Conservation (phyloP, 805 yeast species). For the Metschnikowia gruessii region DNA sequence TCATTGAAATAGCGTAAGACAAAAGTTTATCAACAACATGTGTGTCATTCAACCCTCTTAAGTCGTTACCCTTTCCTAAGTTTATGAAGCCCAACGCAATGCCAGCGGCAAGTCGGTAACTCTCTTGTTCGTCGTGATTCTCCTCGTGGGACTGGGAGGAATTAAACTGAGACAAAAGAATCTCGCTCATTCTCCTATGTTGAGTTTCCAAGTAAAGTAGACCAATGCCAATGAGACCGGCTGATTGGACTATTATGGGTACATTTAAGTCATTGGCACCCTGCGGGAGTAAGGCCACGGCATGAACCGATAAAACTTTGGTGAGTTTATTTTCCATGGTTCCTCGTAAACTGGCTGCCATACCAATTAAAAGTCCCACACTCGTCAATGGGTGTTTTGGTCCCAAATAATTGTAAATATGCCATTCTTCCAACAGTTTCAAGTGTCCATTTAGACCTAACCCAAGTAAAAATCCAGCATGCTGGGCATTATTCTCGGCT, state of each 20-base stretch:
- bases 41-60: slow-evolving; percentile 58
- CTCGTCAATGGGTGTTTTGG: slow-evolving; percentile 84
- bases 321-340: slow-evolving; percentile 84
- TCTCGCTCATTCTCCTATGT: slow-evolving; percentile 83
- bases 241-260: slow-evolving; percentile 77
- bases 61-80: slow-evolving; percentile 67
- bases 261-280: slow-evolving; percentile 92
- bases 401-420: slow-evolving; percentile 86
- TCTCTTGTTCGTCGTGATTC: slow-evolving; percentile 61
- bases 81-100: slow-evolving; percentile 82
- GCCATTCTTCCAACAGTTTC: slow-evolving; percentile 88
- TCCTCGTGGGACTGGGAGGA: slow-evolving; percentile 55
- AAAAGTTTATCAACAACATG: slow-evolving; percentile 60
- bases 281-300: slow-evolving; percentile 83
- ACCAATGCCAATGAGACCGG: slow-evolving; percentile 90
- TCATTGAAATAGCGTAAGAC: slow-evolving; percentile 54
- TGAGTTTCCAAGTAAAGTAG: slow-evolving; percentile 72
- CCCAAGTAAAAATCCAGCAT: slow-evolving; percentile 93
- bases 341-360: slow-evolving; percentile 85
- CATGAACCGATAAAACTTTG: slow-evolving; percentile 88
- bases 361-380: slow-evolving; percentile 83
- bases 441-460: slow-evolving; percentile 90
- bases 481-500: slow-evolving; percentile 64
- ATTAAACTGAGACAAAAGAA: slow-evolving; percentile 66
- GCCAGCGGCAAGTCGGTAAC: slow-evolving; percentile 85